Percentiles rank a stretch among this genome's conserved stretches.
These are phyloP conservation scores for Dalbergia cochinchinensis DNA, from an alignment of 306 rosid species.

Conservation along the genomic window DNA sequence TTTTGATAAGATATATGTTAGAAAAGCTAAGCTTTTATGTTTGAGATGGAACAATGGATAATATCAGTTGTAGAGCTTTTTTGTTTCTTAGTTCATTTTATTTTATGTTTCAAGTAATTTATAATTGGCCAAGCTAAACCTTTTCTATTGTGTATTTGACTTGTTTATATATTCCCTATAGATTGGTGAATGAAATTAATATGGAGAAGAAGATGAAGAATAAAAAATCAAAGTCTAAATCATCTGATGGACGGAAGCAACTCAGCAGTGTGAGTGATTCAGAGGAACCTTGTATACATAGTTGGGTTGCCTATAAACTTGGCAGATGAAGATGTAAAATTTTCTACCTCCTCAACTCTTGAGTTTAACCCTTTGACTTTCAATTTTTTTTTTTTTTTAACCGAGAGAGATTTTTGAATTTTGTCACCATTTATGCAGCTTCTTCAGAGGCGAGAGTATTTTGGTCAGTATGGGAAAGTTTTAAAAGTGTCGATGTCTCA, in stretches of 20 bases:
- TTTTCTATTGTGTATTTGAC: conserved; percentile 22
- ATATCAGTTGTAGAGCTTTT: not conserved
- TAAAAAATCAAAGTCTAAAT: conserved; percentile 82
- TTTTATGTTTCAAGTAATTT: not conserved
- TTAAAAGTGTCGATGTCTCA: conserved; percentile 97
- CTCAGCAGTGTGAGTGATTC: conserved; percentile 98
- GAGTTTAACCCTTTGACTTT: not conserved
- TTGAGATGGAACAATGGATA: conserved; percentile 15
- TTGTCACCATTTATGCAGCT: conserved; percentile 64
- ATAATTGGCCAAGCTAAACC: conserved; percentile 1
- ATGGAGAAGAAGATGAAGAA: conserved; percentile 82
- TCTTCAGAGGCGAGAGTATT: conserved; percentile 87
- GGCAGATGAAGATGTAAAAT: conserved; percentile 89
- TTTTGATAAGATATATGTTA: not conserved
- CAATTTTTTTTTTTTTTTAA: not conserved
- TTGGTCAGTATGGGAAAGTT: conserved; percentile 99
- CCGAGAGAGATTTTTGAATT: conserved; percentile 7
- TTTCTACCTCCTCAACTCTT: conserved; percentile 36
- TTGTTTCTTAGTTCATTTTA: conserved; percentile 4
- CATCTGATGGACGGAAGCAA: conserved; percentile 94
- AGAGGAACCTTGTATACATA: conserved; percentile 97
- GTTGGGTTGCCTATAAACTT: conserved; percentile 73
- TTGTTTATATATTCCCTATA: conserved; percentile 41
- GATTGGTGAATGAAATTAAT: conserved; percentile 75
- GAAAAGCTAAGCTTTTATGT: not conserved